Evolutionary conservation across 1,284 basidiomycete genomes (phyloP).

Genomic region (Peniophora sp.): DNA sequence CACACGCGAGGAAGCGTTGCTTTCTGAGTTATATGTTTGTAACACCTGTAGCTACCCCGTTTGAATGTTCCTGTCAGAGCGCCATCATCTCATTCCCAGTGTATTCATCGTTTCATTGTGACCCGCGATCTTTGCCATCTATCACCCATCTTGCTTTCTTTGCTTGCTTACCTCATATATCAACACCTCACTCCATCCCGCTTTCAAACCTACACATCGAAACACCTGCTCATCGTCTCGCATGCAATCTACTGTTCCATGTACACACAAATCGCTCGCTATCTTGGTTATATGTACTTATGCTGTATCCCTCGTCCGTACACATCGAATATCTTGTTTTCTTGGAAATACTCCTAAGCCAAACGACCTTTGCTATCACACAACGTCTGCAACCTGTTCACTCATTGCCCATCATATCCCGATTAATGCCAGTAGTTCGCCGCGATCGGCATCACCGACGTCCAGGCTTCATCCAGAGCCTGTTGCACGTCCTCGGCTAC

Average conservation of each 20-base stretch:
- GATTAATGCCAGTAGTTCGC: constrained; percentile 20
- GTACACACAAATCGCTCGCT: too few relatives aligned
- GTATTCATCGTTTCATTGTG: not conserved
- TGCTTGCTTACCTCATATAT: not conserved
- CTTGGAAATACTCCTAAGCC: too few relatives aligned
- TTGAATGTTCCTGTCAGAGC: not conserved
- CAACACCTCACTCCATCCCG: too few relatives aligned
- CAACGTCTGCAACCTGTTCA: too few relatives aligned
- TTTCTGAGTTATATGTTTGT: not conserved
- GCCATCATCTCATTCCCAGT: not conserved
- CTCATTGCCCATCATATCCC: too few relatives aligned
- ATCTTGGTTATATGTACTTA: too few relatives aligned
- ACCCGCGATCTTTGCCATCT: not conserved
- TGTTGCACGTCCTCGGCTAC: constrained; percentile 28
- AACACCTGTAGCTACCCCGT: not conserved
- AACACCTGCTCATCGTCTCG: too few relatives aligned
- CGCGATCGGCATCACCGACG: constrained; percentile 21
- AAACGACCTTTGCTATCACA: too few relatives aligned
- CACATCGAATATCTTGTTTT: too few relatives aligned
- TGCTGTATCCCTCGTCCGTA: too few relatives aligned
- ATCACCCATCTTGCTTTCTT: not conserved
- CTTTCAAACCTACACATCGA: too few relatives aligned
- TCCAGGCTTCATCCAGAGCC: constrained; percentile 31
- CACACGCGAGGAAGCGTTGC: not conserved
- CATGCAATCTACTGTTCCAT: too few relatives aligned